These are phyloP conservation scores for Oryza coarctata DNA, from an alignment of 176 grass and related monocot genomes.

Conservation along the genomic window DNA sequence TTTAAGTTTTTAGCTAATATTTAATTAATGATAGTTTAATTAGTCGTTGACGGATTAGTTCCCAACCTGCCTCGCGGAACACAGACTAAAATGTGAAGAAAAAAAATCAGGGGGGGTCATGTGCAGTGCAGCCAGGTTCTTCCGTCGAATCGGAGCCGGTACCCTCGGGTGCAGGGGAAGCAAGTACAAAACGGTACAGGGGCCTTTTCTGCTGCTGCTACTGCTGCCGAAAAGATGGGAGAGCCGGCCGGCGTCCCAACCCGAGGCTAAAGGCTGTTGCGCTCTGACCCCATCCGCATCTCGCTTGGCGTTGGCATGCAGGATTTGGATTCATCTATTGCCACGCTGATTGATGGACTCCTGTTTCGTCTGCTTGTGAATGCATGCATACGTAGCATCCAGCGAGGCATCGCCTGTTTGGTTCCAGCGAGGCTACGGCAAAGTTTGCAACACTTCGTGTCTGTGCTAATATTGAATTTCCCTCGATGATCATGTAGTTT, in stretches of 20 bases:
- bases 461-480: not conserved
- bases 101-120: not conserved
- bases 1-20: too few species aligned
- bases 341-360: not conserved
- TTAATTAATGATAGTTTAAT: too few species aligned
- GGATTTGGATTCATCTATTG: not conserved
- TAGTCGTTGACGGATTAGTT: too few species aligned
- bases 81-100: too few species aligned
- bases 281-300: too few species aligned
- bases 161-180: not conserved
- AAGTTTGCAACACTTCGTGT: too few species aligned
- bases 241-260: too few species aligned
- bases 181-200: not conserved
- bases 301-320: not conserved
- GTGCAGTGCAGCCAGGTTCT: not conserved
- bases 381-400: not conserved
- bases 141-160: not conserved
- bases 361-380: not conserved
- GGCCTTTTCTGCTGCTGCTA: not conserved
- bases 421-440: not conserved
- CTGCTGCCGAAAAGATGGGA: constrained; percentile 6
- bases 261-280: too few species aligned
- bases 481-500: not conserved
- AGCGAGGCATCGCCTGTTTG: not conserved
- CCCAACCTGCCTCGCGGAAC: too few species aligned